Conservation (phyloP, 2,329 filamentous ascomycete species). For the Fragosphaeria purpurea region DNA sequence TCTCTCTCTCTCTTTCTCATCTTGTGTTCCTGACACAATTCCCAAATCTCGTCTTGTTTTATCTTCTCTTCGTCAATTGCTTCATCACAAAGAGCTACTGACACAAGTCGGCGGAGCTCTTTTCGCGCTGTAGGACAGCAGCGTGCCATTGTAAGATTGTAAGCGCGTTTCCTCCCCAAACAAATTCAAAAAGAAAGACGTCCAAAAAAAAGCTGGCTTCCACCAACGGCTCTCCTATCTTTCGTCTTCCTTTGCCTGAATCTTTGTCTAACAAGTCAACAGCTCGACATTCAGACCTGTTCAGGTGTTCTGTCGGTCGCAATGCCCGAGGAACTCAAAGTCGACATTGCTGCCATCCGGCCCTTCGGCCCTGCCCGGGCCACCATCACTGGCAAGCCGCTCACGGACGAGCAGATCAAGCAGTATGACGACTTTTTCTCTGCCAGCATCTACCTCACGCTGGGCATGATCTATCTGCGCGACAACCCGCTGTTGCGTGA, state of each 20-base stretch:
- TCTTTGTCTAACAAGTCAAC: background rate
- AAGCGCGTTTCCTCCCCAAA: no score
- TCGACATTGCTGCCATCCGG: conserved; percentile 46
- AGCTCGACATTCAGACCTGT: background rate
- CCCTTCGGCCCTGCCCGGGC: conserved; percentile 57
- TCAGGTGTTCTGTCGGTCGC: background rate
- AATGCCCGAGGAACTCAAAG: conserved; percentile 10
- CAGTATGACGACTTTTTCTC: conserved; percentile 65
- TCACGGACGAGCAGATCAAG: conserved; percentile 55
- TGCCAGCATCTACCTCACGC: conserved; percentile 62
- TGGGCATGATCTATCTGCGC: conserved; percentile 73
- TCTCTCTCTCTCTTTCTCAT: background rate
- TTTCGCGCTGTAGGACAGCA: no score
- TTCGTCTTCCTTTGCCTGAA: no score
- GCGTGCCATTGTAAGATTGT: no score
- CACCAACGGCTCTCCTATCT: no score
- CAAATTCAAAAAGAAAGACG: no score
- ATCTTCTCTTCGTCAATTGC: background rate
- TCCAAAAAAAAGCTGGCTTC: no score
- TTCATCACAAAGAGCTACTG: background rate
- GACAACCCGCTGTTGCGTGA: conserved; percentile 64
- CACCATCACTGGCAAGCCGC: conserved; percentile 50
- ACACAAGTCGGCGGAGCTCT: no score
- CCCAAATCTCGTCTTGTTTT: background rate
- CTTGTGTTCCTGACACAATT: background rate